Evolutionary conservation across 1,139 yeast species (phyloP).

Genomic region (Hansenula sp.): DNA sequence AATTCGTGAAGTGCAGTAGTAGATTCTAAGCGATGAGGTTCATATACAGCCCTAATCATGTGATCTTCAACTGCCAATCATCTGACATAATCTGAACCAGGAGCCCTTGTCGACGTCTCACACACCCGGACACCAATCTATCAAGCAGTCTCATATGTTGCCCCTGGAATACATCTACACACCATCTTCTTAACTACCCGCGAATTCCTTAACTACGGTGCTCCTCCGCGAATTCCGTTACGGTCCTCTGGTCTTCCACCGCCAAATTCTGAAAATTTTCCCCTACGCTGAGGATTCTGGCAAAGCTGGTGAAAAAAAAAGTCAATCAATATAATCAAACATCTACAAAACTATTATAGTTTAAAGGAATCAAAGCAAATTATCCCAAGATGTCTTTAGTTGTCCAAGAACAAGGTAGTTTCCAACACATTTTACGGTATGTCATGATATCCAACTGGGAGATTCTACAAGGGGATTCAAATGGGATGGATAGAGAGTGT

Average conservation of each 20-base stretch:
- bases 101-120: no score
- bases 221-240: not conserved
- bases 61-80: no score
- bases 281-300: not conserved
- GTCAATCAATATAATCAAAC: not conserved
- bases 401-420: constrained; percentile 98
- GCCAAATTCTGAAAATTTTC: not conserved
- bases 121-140: no score
- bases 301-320: constrained; percentile 3
- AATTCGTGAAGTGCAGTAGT: no score
- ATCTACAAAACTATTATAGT: not conserved
- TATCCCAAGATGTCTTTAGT: constrained; percentile 81
- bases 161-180: no score
- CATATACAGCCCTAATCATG: no score
- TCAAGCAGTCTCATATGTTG: no score
- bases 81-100: no score
- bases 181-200: no score
- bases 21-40: no score
- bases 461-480: not conserved
- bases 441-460: constrained; percentile 30
- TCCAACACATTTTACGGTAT: constrained; percentile 99
- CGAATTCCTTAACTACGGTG: not conserved
- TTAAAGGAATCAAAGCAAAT: constrained; percentile 4
- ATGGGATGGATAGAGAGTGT: not conserved
- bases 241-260: not conserved